Conservation (phyloP, 2,329 filamentous ascomycete genomes). For the Teratosphaeria zuluensis region DNA sequence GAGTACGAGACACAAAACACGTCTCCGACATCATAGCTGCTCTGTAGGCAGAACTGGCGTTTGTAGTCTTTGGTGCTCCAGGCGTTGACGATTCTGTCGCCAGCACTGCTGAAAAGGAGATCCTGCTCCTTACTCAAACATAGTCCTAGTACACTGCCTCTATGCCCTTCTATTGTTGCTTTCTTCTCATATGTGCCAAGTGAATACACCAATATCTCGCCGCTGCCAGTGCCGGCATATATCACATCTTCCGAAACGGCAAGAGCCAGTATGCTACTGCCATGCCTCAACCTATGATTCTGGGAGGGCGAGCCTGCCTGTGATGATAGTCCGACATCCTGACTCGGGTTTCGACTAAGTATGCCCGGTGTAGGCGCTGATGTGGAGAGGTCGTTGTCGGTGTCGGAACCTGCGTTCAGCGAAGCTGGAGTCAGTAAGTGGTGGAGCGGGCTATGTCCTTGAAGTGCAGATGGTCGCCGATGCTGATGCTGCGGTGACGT, state of each 20-base stretch:
- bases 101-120: conserved; percentile 83
- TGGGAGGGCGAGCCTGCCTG: conserved; percentile 46
- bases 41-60: conserved; percentile 81
- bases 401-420: conserved; percentile 6
- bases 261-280: conserved; percentile 72
- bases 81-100: conserved; percentile 87
- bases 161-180: conserved; percentile 74
- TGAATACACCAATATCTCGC: conserved; percentile 85
- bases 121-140: conserved; percentile 65
- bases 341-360: conserved; percentile 14
- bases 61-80: conserved; percentile 73
- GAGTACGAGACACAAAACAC: conserved; percentile 94
- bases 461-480: not conserved
- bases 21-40: conserved; percentile 87
- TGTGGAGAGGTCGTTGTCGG: conserved; percentile 3
- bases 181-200: conserved; percentile 78
- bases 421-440: not conserved
- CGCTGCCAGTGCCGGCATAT: conserved; percentile 86
- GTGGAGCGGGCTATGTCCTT: not conserved
- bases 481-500: not conserved
- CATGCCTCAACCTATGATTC: conserved; percentile 64
- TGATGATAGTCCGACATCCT: conserved; percentile 13
- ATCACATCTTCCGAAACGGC: conserved; percentile 72
- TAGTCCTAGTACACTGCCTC: conserved; percentile 79
- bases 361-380: not conserved